phyloP scores from a whole-genome alignment of 768 basidiomycete species.

The Pleurotus ostreatus region DNA sequence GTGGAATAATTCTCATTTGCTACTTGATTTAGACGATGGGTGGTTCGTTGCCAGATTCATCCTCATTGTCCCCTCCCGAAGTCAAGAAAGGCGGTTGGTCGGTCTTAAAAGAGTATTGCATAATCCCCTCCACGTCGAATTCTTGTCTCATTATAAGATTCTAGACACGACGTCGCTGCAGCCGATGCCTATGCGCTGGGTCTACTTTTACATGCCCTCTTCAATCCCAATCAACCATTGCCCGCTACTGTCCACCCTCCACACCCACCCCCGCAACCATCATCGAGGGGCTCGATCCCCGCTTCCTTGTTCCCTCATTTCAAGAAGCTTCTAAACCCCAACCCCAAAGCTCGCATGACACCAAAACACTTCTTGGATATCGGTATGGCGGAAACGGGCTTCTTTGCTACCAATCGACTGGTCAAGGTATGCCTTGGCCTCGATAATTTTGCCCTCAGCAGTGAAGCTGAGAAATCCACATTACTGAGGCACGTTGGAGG shows the following conservation, averaged over 20 bases:
- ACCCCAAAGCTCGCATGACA: slow-evolving; percentile 72
- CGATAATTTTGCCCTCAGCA: slow-evolving; percentile 78
- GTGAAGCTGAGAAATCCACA: slow-evolving; percentile 73
- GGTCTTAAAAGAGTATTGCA: slow-evolving; percentile 65
- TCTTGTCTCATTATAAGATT: not conserved
- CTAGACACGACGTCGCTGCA: slow-evolving; percentile 50
- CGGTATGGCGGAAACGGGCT: slow-evolving; percentile 79
- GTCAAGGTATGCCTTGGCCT: slow-evolving; percentile 82
- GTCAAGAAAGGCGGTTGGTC: slow-evolving; percentile 87
- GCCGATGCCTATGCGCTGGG: slow-evolving; percentile 89
- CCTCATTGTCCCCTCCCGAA: slow-evolving; percentile 72
- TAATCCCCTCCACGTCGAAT: slow-evolving; percentile 15
- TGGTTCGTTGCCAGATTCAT: slow-evolving; percentile 56
- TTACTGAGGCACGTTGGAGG: slow-evolving; percentile 55
- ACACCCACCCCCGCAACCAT: slow-evolving; percentile 73
- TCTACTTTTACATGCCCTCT: slow-evolving; percentile 78
- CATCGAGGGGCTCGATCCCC: slow-evolving; percentile 77
- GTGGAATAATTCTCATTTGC: slow-evolving; percentile 13
- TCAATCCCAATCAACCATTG: slow-evolving; percentile 78
- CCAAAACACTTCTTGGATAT: slow-evolving; percentile 74
- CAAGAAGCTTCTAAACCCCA: slow-evolving; percentile 89
- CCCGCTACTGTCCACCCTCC: slow-evolving; percentile 68
- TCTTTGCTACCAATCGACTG: slow-evolving; percentile 79
- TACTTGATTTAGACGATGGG: slow-evolving; percentile 54
- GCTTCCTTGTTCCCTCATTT: slow-evolving; percentile 68